These are phyloP conservation scores for Psidium guajava DNA, from an alignment of 345 rosid genomes.

Conservation along the genomic window DNA sequence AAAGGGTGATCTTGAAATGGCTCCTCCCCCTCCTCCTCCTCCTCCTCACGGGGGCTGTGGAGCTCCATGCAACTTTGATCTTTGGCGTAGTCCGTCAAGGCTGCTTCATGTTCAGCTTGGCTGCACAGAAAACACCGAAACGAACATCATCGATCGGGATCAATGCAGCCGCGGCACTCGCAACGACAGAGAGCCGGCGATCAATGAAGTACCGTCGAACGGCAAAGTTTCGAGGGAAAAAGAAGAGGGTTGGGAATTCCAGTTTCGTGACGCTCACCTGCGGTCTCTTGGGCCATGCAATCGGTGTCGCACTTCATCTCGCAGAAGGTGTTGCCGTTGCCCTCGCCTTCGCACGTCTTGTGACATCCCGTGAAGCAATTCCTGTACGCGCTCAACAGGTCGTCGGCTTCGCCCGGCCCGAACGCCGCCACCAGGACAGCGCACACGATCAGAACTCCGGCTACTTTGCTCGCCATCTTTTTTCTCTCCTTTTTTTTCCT, in stretches of 20 bases:
- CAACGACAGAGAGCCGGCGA: not conserved
- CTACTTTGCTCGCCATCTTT: slow-evolving; percentile 15
- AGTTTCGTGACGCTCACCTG: not conserved
- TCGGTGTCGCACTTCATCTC: slow-evolving; percentile 26
- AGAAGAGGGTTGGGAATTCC: not conserved
- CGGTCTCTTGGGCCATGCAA: slow-evolving; percentile 7
- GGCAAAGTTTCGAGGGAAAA: not conserved
- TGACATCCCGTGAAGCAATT: slow-evolving; percentile 5
- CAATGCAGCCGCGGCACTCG: not conserved
- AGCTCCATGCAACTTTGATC: not conserved
- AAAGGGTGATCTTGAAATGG: not conserved
- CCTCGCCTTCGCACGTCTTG: not conserved
- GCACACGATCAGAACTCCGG: slow-evolving; percentile 10
- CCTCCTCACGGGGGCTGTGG: not conserved
- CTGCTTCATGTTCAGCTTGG: not conserved
- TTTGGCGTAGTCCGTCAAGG: not conserved
- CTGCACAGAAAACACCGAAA: not conserved
- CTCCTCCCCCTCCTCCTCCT: not conserved
- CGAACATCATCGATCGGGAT: not conserved
- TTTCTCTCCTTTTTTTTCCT: not conserved
- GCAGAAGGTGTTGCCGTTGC: slow-evolving; percentile 4
- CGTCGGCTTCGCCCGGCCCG: not conserved
- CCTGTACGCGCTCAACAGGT: not conserved
- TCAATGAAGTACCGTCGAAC: not conserved
- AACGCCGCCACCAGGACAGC: slow-evolving; percentile 8